Percentiles rank a stretch among this genome's conserved stretches.
Evolutionary conservation across 73 alveolate species (phyloP).

Genomic region (Paramecium octaurelia): DNA sequence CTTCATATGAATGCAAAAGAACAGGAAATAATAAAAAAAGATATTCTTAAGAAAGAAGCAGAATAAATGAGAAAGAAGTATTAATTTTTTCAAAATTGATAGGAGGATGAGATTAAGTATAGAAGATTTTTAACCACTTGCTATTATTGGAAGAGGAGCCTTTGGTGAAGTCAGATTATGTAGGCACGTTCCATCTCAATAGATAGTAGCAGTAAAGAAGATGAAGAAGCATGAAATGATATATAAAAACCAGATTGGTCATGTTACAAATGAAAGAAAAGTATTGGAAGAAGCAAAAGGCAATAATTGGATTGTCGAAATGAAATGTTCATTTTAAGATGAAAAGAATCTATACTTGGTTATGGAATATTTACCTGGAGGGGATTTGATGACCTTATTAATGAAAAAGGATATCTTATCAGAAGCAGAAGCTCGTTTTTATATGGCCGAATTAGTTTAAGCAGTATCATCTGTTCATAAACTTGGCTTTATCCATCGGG

Average conservation of each 20-base stretch:
- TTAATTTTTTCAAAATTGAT: not conserved
- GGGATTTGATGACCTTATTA: conserved; percentile 81
- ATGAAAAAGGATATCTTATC: conserved; percentile 58
- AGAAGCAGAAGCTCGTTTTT: conserved; percentile 53
- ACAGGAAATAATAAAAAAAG: conserved; percentile 66
- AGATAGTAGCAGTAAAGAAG: conserved; percentile 76
- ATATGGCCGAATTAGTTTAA: conserved; percentile 52
- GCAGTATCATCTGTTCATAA: conserved; percentile 56
- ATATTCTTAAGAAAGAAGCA: conserved; percentile 68
- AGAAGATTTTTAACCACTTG: conserved; percentile 67
- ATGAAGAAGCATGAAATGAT: conserved; percentile 76
- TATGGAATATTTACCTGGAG: conserved; percentile 84
- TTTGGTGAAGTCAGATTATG: conserved; percentile 73
- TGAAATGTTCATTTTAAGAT: conserved; percentile 70
- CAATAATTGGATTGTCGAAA: conserved; percentile 59
- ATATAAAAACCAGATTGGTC: conserved; percentile 73
- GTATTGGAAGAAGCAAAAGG: conserved; percentile 64
- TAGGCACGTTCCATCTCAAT: conserved; percentile 64
- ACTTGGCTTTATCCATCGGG: conserved; percentile 53
- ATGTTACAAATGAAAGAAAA: conserved; percentile 74
- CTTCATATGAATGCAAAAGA: conserved; percentile 62
- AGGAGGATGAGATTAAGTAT: conserved; percentile 52
- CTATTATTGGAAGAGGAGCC: conserved; percentile 26
- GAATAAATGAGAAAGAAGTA: conserved; percentile 69
- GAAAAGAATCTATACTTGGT: conserved; percentile 74